A percentile compares a stretch with the other conserved stretches of the same genome.
These are phyloP conservation scores for Selaginella tamariscina DNA, from an alignment of 75 land plant genomes.

Conservation along the genomic window DNA sequence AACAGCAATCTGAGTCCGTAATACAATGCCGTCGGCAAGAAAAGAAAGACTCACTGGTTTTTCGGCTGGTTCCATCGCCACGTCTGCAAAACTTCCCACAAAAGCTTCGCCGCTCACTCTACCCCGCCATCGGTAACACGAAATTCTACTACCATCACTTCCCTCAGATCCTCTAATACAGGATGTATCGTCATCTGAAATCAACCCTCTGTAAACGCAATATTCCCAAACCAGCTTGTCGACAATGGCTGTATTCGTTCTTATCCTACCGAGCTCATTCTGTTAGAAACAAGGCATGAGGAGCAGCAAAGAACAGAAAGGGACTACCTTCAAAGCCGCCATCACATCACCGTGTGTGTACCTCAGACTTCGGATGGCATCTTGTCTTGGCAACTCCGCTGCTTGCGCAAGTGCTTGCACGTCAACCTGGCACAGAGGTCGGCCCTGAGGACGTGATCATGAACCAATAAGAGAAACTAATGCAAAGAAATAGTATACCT, in stretches of 20 bases:
- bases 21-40: neutral
- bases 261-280: conserved; percentile 93
- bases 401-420: conserved; percentile 96
- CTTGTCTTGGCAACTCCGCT: conserved; percentile 84
- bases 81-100: neutral
- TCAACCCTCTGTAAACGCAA: conserved; percentile 86
- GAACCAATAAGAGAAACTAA: neutral
- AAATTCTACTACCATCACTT: neutral
- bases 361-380: conserved; percentile 87
- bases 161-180: neutral
- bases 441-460: neutral
- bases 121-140: neutral
- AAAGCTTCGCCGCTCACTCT: no score
- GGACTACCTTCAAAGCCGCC: conserved; percentile 77
- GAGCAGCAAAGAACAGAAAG: conserved; percentile 6
- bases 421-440: conserved; percentile 44
- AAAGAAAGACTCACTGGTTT: neutral
- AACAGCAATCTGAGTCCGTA: neutral
- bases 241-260: conserved; percentile 43
- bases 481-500: neutral
- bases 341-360: conserved; percentile 69
- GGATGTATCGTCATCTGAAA: conserved; percentile 15
- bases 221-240: conserved; percentile 92
- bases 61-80: neutral
- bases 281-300: conserved; percentile 24